A percentile compares a stretch with the other conserved stretches of the same genome.
These are phyloP conservation scores for Neurospora sp. DNA, from an alignment of 495 filamentous ascomycete genomes.

Conservation along the genomic window DNA sequence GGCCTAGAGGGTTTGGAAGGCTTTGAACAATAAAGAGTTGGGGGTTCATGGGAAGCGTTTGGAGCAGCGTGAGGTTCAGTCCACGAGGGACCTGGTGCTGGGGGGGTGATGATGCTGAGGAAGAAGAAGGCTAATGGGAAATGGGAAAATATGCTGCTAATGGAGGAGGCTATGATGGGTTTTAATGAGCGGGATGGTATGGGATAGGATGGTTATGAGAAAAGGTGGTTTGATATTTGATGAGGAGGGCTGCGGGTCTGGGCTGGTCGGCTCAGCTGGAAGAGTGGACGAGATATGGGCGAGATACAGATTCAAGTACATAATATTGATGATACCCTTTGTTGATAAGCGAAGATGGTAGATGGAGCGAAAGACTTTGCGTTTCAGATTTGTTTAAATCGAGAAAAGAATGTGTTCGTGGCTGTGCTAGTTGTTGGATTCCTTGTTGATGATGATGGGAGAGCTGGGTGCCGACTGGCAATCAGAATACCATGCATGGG, in stretches of 20 bases:
- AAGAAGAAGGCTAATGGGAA: neutral
- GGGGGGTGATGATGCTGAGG: neutral
- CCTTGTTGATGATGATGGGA: neutral
- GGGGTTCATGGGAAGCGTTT: neutral
- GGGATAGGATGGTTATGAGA: neutral
- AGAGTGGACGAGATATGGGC: neutral
- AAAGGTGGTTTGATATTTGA: neutral
- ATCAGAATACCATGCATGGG: neutral
- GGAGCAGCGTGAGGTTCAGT: neutral
- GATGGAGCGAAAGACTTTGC: neutral
- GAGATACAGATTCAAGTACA: neutral
- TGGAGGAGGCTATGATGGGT: neutral
- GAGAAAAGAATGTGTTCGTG: neutral
- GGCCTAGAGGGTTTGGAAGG: slow-evolving; percentile 6
- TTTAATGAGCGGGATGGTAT: neutral
- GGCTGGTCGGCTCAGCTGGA: neutral
- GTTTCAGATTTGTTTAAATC: neutral
- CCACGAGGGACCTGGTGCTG: neutral
- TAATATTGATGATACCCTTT: neutral
- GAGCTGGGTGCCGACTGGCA: neutral
- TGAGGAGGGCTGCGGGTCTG: neutral
- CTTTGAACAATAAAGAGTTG: neutral
- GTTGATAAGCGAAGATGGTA: neutral
- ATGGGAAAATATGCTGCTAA: neutral
- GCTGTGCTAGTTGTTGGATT: neutral